Percentiles rank a stretch among this genome's conserved stretches.
phyloP scores from a whole-genome alignment of 352 stramenopile genomes.

The Phytophthora uliginosa region DNA sequence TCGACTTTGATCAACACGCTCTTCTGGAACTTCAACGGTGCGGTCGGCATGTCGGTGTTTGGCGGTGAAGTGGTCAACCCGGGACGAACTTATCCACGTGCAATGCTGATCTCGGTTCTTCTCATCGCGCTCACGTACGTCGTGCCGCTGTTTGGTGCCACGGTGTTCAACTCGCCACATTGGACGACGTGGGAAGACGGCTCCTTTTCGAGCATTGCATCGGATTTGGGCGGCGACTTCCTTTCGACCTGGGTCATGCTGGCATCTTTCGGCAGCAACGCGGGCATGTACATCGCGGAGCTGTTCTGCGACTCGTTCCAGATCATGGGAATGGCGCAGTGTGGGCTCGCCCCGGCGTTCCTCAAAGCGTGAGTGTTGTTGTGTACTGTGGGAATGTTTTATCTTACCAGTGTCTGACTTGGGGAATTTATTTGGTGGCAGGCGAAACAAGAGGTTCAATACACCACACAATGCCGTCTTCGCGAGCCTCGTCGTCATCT shows the following conservation, averaged over 20 bases:
- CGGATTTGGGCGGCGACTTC: conserved; percentile 87
- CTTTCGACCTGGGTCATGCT: conserved; percentile 92
- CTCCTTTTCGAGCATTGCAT: conserved; percentile 87
- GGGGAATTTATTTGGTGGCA: not conserved
- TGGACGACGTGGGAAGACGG: conserved; percentile 92
- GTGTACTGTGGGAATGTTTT: not conserved
- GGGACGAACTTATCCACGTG: conserved; percentile 78
- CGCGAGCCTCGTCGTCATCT: conserved; percentile 55
- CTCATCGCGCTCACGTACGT: conserved; percentile 89
- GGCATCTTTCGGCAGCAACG: conserved; percentile 89
- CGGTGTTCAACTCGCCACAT: conserved; percentile 68
- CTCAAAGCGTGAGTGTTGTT: conserved; percentile 74
- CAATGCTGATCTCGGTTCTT: conserved; percentile 84
- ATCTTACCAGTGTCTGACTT: not conserved
- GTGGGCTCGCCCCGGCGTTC: conserved; percentile 85
- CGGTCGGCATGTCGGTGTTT: conserved; percentile 90
- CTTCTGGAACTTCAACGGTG: conserved; percentile 98
- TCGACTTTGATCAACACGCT: conserved; percentile 93
- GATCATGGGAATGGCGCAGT: conserved; percentile 83
- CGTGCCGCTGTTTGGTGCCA: conserved; percentile 87
- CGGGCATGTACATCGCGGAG: conserved; percentile 94
- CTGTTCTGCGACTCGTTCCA: conserved; percentile 95
- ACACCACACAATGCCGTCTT: conserved; percentile 61
- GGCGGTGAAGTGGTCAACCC: conserved; percentile 92
- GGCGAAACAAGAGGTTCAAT: conserved; percentile 60